Base-by-base conservation (phyloP, 306 rosid genomes). In the Elaeagnus macrophylla region DNA sequence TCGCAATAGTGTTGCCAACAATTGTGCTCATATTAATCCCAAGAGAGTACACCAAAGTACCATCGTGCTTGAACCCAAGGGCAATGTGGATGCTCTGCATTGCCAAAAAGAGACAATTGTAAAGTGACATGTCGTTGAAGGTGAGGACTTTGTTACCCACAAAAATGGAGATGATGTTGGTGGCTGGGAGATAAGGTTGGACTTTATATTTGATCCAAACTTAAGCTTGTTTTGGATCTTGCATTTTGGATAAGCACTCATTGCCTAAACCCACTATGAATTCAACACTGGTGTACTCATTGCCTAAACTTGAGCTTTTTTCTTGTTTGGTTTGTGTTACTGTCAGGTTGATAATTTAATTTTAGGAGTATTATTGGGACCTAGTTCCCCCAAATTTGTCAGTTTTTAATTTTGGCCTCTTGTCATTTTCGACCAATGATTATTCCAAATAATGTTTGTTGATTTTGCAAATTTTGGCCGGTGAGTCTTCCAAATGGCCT, bases 61-160 rank as follows among this genome's bases (percentile, higher is more conserved):
- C 81, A 46, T 93, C 96, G 5, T 96, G 99, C 61, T 93, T 93
- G 38, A 93, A 87, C 3, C 73, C 54, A 19, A 93, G 81, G 6
- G 96, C 89, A 7, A 83, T 12, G 77, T 93, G 99, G 6, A 93
- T 71, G 55, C 77, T 66, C 58, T 82, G 82, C 99, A 93, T 87
- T 0, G 99, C 99, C 1, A 95, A 95, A 8, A 93, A 83, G 48
- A 93, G 80, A 56, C 37, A 52, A 12, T 62, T 65, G 39, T 56
- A 75, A 6, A 87, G 74, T 9, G 89, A 69, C 14, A 88, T 57
- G 58, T 93, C 99, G 69, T 87, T 84, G 82, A 93, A 84, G 52
- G 99, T 87, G 6, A 93, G 75, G 32, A 93, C 71, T 51, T 93
- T 96, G 60, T 93, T 93, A 2, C 99, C 99, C 10, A 93, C 99